Conservation (phyloP, 306 rosid genomes). For the Acacia crassicarpa region DNA sequence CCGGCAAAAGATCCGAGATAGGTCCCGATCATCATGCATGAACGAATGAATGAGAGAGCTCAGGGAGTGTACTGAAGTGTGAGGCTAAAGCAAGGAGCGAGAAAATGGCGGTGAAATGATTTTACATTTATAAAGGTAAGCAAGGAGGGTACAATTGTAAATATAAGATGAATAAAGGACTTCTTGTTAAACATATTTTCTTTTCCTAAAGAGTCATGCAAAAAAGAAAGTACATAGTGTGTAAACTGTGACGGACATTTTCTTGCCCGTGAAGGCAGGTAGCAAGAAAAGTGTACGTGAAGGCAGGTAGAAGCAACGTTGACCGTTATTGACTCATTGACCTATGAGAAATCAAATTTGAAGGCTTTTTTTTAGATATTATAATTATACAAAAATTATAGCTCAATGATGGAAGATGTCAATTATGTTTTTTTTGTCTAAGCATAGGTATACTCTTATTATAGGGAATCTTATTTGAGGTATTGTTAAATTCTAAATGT, state of each 20-base stretch:
- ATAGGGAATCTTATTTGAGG: no score
- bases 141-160: neutral
- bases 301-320: neutral
- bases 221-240: neutral
- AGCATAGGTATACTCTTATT: no score
- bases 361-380: no score
- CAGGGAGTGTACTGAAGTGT: neutral
- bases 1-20: conserved; percentile 36
- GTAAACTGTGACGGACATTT: neutral
- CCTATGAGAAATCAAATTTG: no score
- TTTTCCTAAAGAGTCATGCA: neutral
- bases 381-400: no score
- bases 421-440: no score
- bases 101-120: conserved; percentile 15
- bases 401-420: no score
- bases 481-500: fast-evolving
- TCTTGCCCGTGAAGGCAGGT: conserved; percentile 33
- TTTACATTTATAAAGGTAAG: neutral
- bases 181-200: neutral
- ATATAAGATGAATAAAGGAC: neutral
- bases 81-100: no score
- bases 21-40: conserved; percentile 47
- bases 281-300: neutral
- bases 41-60: neutral
- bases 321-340: no score